Evolutionary conservation across 805 yeast species (phyloP).

Genomic region (Barnettozyma salicaria): DNA sequence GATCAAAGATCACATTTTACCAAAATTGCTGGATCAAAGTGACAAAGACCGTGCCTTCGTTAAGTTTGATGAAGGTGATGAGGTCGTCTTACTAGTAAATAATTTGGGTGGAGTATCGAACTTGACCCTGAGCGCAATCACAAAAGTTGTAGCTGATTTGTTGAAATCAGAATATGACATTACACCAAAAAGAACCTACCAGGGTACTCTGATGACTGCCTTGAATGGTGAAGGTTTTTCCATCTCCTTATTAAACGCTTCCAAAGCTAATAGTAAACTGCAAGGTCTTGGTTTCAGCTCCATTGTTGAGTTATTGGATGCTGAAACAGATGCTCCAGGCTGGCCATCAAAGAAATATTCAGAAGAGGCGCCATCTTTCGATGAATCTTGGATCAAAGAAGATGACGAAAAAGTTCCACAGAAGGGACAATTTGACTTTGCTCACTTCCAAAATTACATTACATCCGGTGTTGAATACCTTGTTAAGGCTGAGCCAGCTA

Average conservation of each 20-base stretch:
- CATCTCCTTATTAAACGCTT: slow-evolving; percentile 68
- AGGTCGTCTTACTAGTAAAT: slow-evolving; percentile 66
- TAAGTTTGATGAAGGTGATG: slow-evolving; percentile 56
- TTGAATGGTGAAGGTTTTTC: slow-evolving; percentile 91
- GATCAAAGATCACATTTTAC: slow-evolving; percentile 48
- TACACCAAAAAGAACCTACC: slow-evolving; percentile 59
- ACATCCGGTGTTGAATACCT: slow-evolving; percentile 45
- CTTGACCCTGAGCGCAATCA: slow-evolving; percentile 69
- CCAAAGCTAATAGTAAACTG: slow-evolving; percentile 40
- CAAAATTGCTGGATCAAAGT: slow-evolving; percentile 50
- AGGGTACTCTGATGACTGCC: slow-evolving; percentile 83
- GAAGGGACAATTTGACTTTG: slow-evolving; percentile 33
- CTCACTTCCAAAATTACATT: slow-evolving; percentile 32
- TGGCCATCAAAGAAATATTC: slow-evolving; percentile 45
- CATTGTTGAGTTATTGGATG: slow-evolving; percentile 55
- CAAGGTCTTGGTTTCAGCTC: slow-evolving; percentile 25
- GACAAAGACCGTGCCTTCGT: slow-evolving; percentile 83
- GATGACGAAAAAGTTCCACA: slow-evolving; percentile 29
- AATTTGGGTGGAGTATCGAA: slow-evolving; percentile 88
- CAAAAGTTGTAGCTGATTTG: slow-evolving; percentile 48
- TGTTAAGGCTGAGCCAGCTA: slow-evolving; percentile 68
- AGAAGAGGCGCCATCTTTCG: slow-evolving; percentile 28
- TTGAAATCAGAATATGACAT: slow-evolving; percentile 49
- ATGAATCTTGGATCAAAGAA: slow-evolving; percentile 25
- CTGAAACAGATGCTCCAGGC: slow-evolving; percentile 73